Conservation (phyloP, 441 rosid species). For the Corymbia calophylla region DNA sequence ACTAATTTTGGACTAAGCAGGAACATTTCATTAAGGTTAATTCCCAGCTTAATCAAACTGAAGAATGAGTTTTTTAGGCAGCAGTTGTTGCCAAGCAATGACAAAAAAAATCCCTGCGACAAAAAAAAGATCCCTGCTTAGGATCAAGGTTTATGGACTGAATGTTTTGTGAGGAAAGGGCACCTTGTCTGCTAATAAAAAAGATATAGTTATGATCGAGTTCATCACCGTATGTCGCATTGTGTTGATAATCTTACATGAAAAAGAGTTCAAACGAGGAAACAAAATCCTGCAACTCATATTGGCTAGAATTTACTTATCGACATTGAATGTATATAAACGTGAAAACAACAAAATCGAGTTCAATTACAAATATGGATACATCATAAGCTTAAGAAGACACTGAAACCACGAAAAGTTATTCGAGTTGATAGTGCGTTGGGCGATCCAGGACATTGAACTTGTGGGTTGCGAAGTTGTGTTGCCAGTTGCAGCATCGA, state of each 20-base stretch:
- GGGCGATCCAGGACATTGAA: neutral
- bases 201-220: neutral
- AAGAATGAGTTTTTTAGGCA: neutral
- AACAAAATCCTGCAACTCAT: neutral
- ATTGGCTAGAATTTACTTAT: neutral
- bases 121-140: too few relatives aligned
- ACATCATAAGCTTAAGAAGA: neutral
- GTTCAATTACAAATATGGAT: neutral
- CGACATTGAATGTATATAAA: neutral
- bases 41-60: neutral
- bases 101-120: neutral
- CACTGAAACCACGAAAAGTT: neutral
- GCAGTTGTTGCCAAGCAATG: neutral
- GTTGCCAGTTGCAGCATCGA: neutral
- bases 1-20: neutral
- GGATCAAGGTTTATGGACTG: neutral
- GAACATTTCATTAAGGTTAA: neutral
- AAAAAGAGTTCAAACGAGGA: neutral
- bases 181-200: neutral
- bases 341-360: neutral
- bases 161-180: neutral
- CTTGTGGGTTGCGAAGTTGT: neutral
- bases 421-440: neutral
- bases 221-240: neutral
- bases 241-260: neutral